Percentiles rank a stretch among this genome's conserved stretches.
These are phyloP conservation scores for Heritiera fomes DNA, from an alignment of 345 rosid species.

Conservation along the genomic window DNA sequence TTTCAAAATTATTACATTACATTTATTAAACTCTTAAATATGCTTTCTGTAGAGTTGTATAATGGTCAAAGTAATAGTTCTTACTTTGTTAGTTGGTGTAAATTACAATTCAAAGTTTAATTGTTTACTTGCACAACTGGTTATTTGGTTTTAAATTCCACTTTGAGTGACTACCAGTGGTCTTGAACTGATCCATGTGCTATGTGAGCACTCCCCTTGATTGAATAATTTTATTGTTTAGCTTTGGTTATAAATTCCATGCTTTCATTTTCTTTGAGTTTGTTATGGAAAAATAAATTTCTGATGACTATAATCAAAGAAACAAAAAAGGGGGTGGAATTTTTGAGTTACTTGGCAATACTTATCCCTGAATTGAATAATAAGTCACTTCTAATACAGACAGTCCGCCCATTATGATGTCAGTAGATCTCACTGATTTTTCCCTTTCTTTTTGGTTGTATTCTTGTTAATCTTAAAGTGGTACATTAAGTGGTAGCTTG, in stretches of 20 bases:
- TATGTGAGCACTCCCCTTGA: not conserved
- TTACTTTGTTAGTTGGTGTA: not conserved
- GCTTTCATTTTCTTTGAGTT: not conserved
- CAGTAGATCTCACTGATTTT: not conserved
- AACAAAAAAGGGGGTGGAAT: not conserved
- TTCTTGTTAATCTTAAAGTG: slow-evolving; percentile 27
- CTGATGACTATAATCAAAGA: not conserved
- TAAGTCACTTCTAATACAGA: not conserved
- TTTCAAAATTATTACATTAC: not conserved
- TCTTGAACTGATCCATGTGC: not conserved
- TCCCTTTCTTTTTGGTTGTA: not conserved
- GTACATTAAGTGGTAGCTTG: slow-evolving; percentile 17
- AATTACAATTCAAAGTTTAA: not conserved
- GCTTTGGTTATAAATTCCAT: not conserved
- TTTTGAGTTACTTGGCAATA: slow-evolving; percentile 1
- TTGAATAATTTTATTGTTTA: not conserved
- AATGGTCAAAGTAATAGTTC: not conserved
- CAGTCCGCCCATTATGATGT: slow-evolving; percentile 1
- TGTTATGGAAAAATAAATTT: not conserved
- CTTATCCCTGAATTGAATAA: not conserved
- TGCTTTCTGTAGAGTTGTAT: too few species aligned
- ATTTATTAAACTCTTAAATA: too few species aligned
- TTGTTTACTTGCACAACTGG: not conserved
- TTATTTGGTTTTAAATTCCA: not conserved
- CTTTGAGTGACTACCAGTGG: not conserved